Base-by-base conservation (phyloP, 1,284 basidiomycete species). In the Acaromyces ingoldii region DNA sequence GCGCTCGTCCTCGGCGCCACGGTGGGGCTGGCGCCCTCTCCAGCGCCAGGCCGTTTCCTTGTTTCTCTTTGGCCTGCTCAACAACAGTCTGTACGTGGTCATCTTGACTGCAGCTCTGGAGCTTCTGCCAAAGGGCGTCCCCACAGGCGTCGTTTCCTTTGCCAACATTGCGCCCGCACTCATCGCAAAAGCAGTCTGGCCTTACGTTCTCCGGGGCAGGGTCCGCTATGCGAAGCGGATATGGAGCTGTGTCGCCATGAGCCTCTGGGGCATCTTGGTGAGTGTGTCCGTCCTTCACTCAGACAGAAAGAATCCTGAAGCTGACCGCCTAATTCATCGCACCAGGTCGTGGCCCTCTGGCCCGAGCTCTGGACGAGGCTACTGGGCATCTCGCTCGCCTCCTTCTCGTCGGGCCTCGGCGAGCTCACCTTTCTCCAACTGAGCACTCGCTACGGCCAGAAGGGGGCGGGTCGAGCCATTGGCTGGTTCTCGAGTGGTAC, bases 31-130 rank as follows among this genome's bases (percentile, higher is more conserved):
- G n/a, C n/a, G n/a, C n/a, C n/a, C n/a, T n/a, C 41, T 43, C 41
- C n/a, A n/a, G n/a, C 42, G 42, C 5, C 42, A 22, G 13, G 17
- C 42, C 44, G 25, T 40, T 2, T 58, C 61, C 1, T 77, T 76
- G 60, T 76, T 77, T 53, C 42, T 66, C 6, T 63, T 76, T n/a
- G 76, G 76, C 6, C 63, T 76, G 28, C 64, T 77, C 34, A 78
- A 78, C 62, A 78, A 78, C 53, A 67, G 60, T 19, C 57, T 64
- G 45, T 95, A 97, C 76, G 92, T 97, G 30, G 88, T 98, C 62
- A 96, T 97, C 60, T 82, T 97, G 22, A 93, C 90, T 21, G 93
- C 93, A 4, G 93, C 93, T 0, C 80, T 96, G 13, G 93, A 98
- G 75, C 82, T 98, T 3, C 90, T 97, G 0, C 89, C 92, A 3